Base-by-base conservation (phyloP, 805 yeast species). In the Kazachstania martiniae region DNA sequence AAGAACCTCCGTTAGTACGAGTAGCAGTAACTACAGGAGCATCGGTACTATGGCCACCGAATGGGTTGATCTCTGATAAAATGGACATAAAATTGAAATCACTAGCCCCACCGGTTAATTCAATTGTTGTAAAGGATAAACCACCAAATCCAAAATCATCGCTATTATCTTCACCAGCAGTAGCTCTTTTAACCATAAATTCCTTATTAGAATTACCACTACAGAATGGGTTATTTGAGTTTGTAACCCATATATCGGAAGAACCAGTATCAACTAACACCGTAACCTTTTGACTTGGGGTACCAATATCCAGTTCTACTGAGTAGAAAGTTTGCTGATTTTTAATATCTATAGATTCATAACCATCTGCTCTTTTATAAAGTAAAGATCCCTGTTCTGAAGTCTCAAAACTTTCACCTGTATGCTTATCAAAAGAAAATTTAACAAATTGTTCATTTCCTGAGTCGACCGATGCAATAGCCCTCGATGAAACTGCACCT, bases 181-280 rank as follows among this genome's bases (percentile, higher is more conserved):
- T 17, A n/a, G 25, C 13, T 25, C 25, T 25, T 14, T 25, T 18
- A 12, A 15, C 32, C 9, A 25, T 21, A 18, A 7, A 24, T 13
- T 21, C 14, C 3, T 24, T 28, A 9, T 14, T 10, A 18, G 32
- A 27, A 22, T 33, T 21, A 8, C 28, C 26, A 16, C 19, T 13
- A 45, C 75, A 69, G 37, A 60, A 66, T 3, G 77, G 68, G 43
- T 72, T 74, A 28, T 57, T 44, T 2, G 66, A 49, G 17, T 65
- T 61, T 36, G 70, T 64, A 12, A 77, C 71, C 53, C 53, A 79
- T 12, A 80, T 56, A 49, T 79, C 89, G 0, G 81, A 68, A 0
- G 86, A 77, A 3, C 87, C 89, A 1, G 87, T 79, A 46, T 79
- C 89, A 10, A 79, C 51, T 22, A 76, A 51, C 8, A 77, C 74